Evolutionary conservation across 2,329 filamentous ascomycete genomes (phyloP), one percentile per base, ranked within the genome.

Genomic region (Aspergillus ochraceoroseus): DNA sequence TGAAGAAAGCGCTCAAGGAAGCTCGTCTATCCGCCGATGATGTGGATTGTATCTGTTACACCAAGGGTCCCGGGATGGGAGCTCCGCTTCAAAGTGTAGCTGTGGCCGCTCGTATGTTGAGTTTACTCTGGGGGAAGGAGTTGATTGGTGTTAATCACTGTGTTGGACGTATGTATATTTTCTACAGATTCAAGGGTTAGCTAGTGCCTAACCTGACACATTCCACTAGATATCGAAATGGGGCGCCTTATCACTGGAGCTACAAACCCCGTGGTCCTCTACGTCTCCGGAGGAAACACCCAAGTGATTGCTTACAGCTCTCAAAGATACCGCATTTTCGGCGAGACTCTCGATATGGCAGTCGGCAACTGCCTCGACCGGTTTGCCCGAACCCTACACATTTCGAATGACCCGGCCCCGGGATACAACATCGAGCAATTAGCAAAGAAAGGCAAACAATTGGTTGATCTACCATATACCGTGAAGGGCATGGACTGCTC

Each of bases 191-290:
- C 14, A 15, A 12, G 20, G n/a, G 7, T 17, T 22, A 25, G 12
- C 28, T 32, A 33, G 14, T 4, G 13, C 18, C 12, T 18, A 20
- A 8, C 25, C 22, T 20, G 6, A 30, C 35, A 72, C n/a, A n/a
- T n/a, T n/a, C n/a, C n/a, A n/a, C n/a, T n/a, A n/a, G 74, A 98
- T 67, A 96, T 98, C 57, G 92, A 98, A 71, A 98, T 98, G 92
- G 92, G 92, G 20, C 78, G 92, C 35, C 77, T 85, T 44, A 95
- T 98, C 61, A 96, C 92, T 3, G 85, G 87, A 44, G 88, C 92
- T 11, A 71, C 77, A 15, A 90, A 98, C 67, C 92, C 92, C 0
- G 89, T 96, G 23, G 92, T 98, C 32, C 73, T 98, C 26, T 98
- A 98, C 66, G 92, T 96, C 27, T 87, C 81, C 14, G 92, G 92